Evolutionary conservation across 495 filamentous ascomycete genomes (phyloP).

Genomic region (Neurospora sp.): DNA sequence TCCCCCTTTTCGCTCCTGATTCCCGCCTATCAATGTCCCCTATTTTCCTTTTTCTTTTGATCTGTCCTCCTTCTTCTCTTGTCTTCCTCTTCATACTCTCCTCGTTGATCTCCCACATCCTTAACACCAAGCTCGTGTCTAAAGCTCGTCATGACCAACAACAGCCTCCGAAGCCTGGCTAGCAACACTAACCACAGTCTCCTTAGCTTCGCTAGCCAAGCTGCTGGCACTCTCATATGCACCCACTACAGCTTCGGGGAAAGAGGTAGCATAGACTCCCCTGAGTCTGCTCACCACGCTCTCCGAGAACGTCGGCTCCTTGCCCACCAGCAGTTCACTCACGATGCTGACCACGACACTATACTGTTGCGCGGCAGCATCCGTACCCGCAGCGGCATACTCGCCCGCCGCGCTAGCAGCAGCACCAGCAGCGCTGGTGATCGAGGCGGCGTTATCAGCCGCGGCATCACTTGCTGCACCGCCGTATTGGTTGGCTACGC

Average conservation of each 20-base stretch:
- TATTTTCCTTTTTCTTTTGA: background rate
- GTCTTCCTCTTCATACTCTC: background rate
- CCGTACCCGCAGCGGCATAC: slow-evolving; percentile 44
- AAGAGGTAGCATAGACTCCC: slow-evolving; percentile 41
- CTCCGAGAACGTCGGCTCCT: slow-evolving; percentile 75
- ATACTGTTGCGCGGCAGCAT: slow-evolving; percentile 49
- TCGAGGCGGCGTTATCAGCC: slow-evolving; percentile 26
- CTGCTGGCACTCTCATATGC: slow-evolving; percentile 18
- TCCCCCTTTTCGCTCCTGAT: background rate
- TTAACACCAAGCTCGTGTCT: background rate
- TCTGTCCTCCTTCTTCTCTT: background rate
- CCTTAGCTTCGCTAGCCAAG: slow-evolving; percentile 26
- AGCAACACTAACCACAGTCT: slow-evolving; percentile 12
- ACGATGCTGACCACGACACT: slow-evolving; percentile 61
- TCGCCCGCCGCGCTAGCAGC: slow-evolving; percentile 18
- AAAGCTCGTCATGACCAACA: background rate
- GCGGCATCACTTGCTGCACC: slow-evolving; percentile 20
- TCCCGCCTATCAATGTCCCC: background rate
- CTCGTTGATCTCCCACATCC: background rate
- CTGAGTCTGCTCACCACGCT: slow-evolving; percentile 63
- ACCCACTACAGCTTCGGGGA: background rate
- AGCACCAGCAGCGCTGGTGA: slow-evolving; percentile 34
- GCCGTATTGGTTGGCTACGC: slow-evolving; percentile 15
- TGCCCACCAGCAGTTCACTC: slow-evolving; percentile 65
- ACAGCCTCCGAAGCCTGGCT: slow-evolving; percentile 16